These are phyloP conservation scores for Eucalyptus tenuipes DNA, from an alignment of 345 rosid genomes.

Conservation along the genomic window DNA sequence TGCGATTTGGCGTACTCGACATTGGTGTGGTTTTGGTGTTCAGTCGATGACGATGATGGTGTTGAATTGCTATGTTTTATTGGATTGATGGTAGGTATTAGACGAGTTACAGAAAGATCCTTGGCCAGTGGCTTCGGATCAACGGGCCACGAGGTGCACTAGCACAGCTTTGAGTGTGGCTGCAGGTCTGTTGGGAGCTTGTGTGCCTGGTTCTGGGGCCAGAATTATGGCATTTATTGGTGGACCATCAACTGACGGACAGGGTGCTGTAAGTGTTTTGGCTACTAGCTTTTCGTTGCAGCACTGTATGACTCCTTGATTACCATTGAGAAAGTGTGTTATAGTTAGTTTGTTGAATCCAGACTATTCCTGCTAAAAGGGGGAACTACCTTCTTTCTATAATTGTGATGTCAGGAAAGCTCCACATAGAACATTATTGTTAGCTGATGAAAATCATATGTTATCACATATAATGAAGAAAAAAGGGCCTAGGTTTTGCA, in stretches of 20 bases:
- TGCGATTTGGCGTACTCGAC: background rate
- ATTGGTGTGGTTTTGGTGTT: background rate
- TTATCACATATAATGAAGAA: background rate
- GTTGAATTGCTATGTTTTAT: background rate
- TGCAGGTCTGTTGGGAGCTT: constrained; percentile 77
- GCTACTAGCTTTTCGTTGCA: background rate
- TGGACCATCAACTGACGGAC: constrained; percentile 90
- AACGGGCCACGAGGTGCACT: constrained; percentile 80
- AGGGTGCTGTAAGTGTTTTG: constrained; percentile 57
- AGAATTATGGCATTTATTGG: constrained; percentile 91
- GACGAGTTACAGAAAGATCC: constrained; percentile 90
- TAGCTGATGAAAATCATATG: background rate
- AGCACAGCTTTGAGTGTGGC: constrained; percentile 86
- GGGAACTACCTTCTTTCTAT: background rate
- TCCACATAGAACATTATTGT: background rate
- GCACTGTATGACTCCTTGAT: background rate
- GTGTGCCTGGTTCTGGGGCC: constrained; percentile 95
- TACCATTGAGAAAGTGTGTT: background rate
- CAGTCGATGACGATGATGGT: background rate
- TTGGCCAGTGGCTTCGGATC: constrained; percentile 61
- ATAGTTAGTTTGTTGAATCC: background rate
- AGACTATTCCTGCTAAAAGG: background rate
- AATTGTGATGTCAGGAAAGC: background rate
- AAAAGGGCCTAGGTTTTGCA: background rate
- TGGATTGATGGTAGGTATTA: constrained; percentile 27